These are phyloP conservation scores for Leishmania major DNA, from an alignment of 208 protist species.

Conservation along the genomic window DNA sequence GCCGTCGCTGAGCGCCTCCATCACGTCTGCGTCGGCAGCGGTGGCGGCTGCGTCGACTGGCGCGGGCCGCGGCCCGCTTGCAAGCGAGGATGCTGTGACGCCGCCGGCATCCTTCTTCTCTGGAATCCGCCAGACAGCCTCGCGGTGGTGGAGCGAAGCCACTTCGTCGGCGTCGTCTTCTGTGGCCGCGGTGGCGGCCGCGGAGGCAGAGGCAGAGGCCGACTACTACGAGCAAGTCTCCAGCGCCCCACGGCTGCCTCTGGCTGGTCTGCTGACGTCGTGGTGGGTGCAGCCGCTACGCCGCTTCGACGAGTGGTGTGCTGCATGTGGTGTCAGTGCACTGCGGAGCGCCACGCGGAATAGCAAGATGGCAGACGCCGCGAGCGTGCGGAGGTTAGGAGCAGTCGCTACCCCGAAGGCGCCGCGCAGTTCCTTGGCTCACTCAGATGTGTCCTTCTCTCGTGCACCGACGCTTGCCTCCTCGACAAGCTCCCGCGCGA, in stretches of 20 bases:
- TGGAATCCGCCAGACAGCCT: constrained; percentile 15
- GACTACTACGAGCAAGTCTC: constrained; percentile 69
- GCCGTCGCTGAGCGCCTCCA: constrained; percentile 9
- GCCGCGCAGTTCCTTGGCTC: not conserved
- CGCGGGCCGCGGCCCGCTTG: constrained; percentile 1
- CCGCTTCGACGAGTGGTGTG: constrained; percentile 19
- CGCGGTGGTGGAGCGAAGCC: constrained; percentile 23
- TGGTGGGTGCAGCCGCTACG: constrained; percentile 68
- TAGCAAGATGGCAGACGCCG: not conserved
- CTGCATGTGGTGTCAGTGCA: constrained; percentile 9
- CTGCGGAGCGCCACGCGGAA: not conserved
- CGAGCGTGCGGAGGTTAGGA: not conserved
- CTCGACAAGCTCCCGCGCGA: not conserved
- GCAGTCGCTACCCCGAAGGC: not conserved
- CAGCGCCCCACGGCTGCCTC: constrained; percentile 33
- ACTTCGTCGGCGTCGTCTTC: constrained; percentile 4
- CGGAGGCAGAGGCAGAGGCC: constrained; percentile 15
- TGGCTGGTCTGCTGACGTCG: constrained; percentile 10
- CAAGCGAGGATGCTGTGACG: not conserved
- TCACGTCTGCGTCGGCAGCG: constrained; percentile 14
- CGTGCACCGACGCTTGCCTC: not conserved
- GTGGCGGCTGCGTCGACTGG: not conserved
- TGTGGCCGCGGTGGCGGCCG: not conserved
- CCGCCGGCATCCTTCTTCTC: constrained; percentile 20
- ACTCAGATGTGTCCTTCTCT: not conserved